A percentile compares a stretch with the other conserved stretches of the same genome.
Evolutionary conservation across 169 alveolate genomes (phyloP).

Genomic region (Plasmodium coatneyi): DNA sequence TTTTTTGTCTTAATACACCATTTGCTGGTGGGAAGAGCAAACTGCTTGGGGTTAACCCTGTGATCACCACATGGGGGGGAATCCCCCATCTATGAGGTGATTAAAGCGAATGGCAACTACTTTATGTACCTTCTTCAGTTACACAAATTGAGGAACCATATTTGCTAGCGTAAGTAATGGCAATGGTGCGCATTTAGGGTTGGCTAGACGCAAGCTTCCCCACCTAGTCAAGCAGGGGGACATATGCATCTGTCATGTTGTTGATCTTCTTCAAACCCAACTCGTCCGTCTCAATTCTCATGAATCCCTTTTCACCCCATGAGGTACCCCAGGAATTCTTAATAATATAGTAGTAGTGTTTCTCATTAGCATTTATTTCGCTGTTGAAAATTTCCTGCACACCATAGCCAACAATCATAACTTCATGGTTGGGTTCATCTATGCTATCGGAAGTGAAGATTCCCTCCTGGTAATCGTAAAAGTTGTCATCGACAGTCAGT

Average conservation of each 20-base stretch:
- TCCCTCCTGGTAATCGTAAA: conserved; percentile 87
- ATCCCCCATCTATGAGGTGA: too few species aligned
- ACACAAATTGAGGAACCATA: background rate
- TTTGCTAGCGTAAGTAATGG: background rate
- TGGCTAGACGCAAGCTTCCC: background rate
- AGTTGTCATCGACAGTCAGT: conserved; percentile 89
- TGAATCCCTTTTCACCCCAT: conserved; percentile 90
- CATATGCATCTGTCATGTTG: conserved; percentile 31
- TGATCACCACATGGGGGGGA: background rate
- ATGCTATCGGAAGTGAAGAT: conserved; percentile 79
- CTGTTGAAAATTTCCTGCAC: conserved; percentile 32
- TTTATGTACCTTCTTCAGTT: background rate
- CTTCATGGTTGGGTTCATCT: conserved; percentile 85
- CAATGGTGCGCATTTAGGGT: background rate
- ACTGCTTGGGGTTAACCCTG: background rate
- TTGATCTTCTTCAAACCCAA: conserved; percentile 47
- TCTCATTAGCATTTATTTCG: conserved; percentile 4
- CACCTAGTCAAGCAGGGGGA: background rate
- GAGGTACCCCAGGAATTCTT: conserved; percentile 88
- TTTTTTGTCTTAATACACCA: background rate
- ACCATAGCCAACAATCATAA: conserved; percentile 89
- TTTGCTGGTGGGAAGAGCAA: background rate
- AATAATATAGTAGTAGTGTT: conserved; percentile 84
- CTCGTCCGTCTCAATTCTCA: conserved; percentile 80
- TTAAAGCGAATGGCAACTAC: background rate